phyloP scores from a whole-genome alignment of 306 rosid species.

The Mimosa bimucronata region DNA sequence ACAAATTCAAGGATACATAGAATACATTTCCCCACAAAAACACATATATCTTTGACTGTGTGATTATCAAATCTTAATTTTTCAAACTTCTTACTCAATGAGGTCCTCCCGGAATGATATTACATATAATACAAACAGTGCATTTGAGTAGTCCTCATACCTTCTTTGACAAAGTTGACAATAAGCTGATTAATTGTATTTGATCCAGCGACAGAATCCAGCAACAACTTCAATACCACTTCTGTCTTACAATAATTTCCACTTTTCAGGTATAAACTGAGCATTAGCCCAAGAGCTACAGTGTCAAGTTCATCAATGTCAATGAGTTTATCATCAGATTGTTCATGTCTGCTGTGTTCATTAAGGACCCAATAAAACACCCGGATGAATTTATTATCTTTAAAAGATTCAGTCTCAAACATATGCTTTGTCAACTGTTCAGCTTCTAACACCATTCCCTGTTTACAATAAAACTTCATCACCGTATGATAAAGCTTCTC shows the following conservation, averaged over 20 bases:
- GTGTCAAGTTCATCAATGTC: constrained; percentile 56
- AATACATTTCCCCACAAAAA: neutral
- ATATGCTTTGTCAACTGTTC: constrained; percentile 59
- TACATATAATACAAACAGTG: constrained; percentile 21
- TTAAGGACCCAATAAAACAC: constrained; percentile 58
- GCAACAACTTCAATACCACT: constrained; percentile 54
- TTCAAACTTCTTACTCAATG: neutral
- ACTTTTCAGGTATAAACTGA: constrained; percentile 61
- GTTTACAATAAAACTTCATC: constrained; percentile 75
- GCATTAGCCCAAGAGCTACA: constrained; percentile 71
- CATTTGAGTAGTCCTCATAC: constrained; percentile 43
- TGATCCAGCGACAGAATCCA: constrained; percentile 56
- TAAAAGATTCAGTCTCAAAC: constrained; percentile 44
- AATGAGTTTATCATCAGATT: constrained; percentile 45
- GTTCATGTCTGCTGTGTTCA: constrained; percentile 45
- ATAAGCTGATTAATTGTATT: constrained; percentile 52
- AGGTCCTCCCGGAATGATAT: neutral
- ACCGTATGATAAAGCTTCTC: constrained; percentile 72
- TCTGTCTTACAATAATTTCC: constrained; percentile 49
- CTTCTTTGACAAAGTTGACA: constrained; percentile 61
- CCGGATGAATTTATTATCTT: constrained; percentile 52
- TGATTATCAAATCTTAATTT: neutral
- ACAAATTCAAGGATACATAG: neutral
- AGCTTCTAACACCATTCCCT: constrained; percentile 73
- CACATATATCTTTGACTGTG: neutral